Evolutionary conservation across 1,284 basidiomycete species (phyloP).

Genomic region (Rhodotorula glutinis): DNA sequence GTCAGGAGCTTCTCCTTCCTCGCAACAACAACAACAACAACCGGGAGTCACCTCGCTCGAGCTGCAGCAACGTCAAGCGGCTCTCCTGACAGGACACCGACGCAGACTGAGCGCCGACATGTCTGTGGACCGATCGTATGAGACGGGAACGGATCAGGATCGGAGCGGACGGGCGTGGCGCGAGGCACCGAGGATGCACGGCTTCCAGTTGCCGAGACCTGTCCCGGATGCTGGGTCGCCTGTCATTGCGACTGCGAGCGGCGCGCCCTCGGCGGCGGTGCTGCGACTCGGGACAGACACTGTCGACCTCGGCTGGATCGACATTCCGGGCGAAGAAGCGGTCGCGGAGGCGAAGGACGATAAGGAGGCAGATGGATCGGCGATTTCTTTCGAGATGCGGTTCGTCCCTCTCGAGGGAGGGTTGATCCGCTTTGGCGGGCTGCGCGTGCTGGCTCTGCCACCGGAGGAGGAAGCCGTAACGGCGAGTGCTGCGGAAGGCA

Average conservation of each 20-base stretch:
- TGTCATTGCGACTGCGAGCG: neutral
- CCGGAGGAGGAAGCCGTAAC: neutral
- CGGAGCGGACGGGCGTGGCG: too few species aligned
- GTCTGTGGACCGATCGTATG: too few species aligned
- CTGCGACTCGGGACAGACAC: neutral
- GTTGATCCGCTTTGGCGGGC: constrained; percentile 3
- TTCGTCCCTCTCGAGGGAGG: neutral
- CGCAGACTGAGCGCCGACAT: neutral
- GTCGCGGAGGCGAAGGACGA: neutral
- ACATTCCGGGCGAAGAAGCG: neutral
- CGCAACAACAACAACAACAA: neutral
- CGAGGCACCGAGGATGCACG: neutral
- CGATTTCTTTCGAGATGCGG: neutral
- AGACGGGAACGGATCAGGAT: too few species aligned
- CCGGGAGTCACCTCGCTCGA: neutral
- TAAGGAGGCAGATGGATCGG: neutral
- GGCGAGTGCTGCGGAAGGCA: neutral
- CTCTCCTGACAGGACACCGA: neutral
- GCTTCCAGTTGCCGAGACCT: neutral
- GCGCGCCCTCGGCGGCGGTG: neutral
- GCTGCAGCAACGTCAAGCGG: constrained; percentile 3
- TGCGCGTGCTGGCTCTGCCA: constrained; percentile 2
- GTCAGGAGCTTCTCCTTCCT: too few species aligned
- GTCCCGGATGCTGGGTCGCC: neutral
- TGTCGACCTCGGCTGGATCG: neutral